Evolutionary conservation across 2,329 filamentous ascomycete species (phyloP), one percentile per base, ranked within the genome.

Genomic region (Botryotinia calthae): DNA sequence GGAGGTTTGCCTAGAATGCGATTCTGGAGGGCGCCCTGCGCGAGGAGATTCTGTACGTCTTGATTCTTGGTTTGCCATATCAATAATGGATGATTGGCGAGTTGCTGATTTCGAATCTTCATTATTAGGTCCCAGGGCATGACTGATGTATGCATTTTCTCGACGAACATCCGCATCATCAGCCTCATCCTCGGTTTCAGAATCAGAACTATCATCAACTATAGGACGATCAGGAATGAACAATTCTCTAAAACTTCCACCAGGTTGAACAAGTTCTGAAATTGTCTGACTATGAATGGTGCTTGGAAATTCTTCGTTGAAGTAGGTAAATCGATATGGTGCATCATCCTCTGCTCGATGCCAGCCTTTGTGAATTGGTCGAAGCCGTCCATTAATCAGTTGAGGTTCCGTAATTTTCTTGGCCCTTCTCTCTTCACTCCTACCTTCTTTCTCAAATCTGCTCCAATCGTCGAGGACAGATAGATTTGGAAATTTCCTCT

Each of bases 241-340:
- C 0, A 99, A 87, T 78, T 97, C 93, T 73, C 87, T 87, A 81
- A 99, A 99, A 61, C 88, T 92, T 74, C 91, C 88, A 9, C 94
- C 96, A 0, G 93, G 91, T 77, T 97, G 94, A 14, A 97, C 88
- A 31, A 99, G 87, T 81, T 98, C 96, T 3, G 94, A 97, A 73
- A 99, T 97, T 0, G 92, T 96, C 82, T 97, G 93, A 74, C 94
- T 96, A 82, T 99, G 96, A 75, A 99, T 97, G 0, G 96, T 99
- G 81, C 93, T 97, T 79, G 94, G 92, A 72, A 98, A 94, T 75
- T 97, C 94, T 81, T 98, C 96, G 82, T 98, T 98, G 86, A 99
- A 99, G 82, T 99, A 99, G 0, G 96, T 98, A 81, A 98, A 99
- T 40, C 96, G 89, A 81, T 97, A 98, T 0, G 96, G 96, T 0